Evolutionary conservation across 306 rosid genomes (phyloP), one percentile per base, ranked within the genome.

Genomic region (Vicia villosa): DNA sequence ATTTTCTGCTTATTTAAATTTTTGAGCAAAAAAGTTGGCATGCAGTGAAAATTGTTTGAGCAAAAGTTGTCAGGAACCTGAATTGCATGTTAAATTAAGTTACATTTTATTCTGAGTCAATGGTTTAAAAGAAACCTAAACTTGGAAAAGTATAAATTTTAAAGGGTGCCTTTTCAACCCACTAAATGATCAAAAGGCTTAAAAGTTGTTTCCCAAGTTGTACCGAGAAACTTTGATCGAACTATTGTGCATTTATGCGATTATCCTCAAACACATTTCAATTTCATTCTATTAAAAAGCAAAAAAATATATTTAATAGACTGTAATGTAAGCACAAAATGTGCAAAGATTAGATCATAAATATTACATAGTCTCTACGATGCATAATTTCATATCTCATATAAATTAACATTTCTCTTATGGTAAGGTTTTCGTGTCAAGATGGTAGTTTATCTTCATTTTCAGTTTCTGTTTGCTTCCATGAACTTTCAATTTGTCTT

Each of bases 361-460:
- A 34, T 34, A 34, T 34, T 34, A 34, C 38, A 32, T 32, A 34
- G 38, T 34, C 10, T 34, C 38, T 34, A 34, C 38, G 7, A 7
- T 34, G 38, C 38, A 7, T 10, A 34, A 1, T 34, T 34, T 6
- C 38, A 28, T 28, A 16, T 50, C 24, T 51, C 38, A 40, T 26
- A 51, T 26, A 51, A 40, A 19, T 28, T 50, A 15, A 6, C 69
- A 32, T 51, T 74, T 54, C 16, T 41, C 8, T 64, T 64, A 13
- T 54, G 52, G n/a, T 54, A 50, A 63, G 58, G 57, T 63, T 58
- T 75, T 68, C 70, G 40, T 59, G 70, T 60, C 36, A 49, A 26
- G 68, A 19, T 74, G 66, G 14, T 32, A 32, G 37, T 32, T 66
- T 58, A 47, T 67, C 24, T 75, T 37, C 50, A 37, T 30, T 68